phyloP scores from a whole-genome alignment of 2,329 filamentous ascomycete species.

The Parasarocladium wereldwijsianum region DNA sequence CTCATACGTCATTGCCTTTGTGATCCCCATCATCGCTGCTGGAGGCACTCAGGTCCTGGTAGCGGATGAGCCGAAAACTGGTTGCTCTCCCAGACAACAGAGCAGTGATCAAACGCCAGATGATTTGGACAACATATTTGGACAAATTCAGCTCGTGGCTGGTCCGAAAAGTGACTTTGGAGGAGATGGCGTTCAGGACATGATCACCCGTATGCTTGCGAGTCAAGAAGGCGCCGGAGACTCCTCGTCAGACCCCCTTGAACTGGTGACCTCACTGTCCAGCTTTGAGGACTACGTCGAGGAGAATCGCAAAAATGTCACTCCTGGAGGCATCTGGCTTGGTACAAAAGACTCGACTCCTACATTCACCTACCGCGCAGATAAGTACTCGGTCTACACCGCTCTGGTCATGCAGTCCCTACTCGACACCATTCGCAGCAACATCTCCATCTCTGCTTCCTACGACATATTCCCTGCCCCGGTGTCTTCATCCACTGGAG shows the following conservation, averaged over 20 bases:
- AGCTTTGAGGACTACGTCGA: slow-evolving; percentile 53
- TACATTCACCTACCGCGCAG: slow-evolving; percentile 53
- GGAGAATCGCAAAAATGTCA: slow-evolving; percentile 48
- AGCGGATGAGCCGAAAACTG: slow-evolving; percentile 30
- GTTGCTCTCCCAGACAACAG: slow-evolving; percentile 23
- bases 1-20: slow-evolving; percentile 56
- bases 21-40: slow-evolving; percentile 61
- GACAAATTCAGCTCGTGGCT: slow-evolving; percentile 9
- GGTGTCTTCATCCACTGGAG: slow-evolving; percentile 48
- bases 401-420: slow-evolving; percentile 45
- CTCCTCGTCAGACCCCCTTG: slow-evolving; percentile 7
- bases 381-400: slow-evolving; percentile 22
- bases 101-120: slow-evolving; percentile 6
- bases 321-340: slow-evolving; percentile 65
- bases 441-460: slow-evolving; percentile 25
- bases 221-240: background rate
- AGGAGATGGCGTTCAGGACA: background rate
- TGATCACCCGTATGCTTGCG: background rate
- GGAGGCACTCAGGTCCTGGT: slow-evolving; percentile 63
- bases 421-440: slow-evolving; percentile 36
- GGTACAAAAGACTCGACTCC: slow-evolving; percentile 40
- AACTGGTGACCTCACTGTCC: slow-evolving; percentile 31
- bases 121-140: slow-evolving; percentile 9
- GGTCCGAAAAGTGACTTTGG: slow-evolving; percentile 5
- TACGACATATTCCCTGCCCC: slow-evolving; percentile 61